phyloP scores from a whole-genome alignment of 495 filamentous ascomycete species.

The Aspergillus leporis region DNA sequence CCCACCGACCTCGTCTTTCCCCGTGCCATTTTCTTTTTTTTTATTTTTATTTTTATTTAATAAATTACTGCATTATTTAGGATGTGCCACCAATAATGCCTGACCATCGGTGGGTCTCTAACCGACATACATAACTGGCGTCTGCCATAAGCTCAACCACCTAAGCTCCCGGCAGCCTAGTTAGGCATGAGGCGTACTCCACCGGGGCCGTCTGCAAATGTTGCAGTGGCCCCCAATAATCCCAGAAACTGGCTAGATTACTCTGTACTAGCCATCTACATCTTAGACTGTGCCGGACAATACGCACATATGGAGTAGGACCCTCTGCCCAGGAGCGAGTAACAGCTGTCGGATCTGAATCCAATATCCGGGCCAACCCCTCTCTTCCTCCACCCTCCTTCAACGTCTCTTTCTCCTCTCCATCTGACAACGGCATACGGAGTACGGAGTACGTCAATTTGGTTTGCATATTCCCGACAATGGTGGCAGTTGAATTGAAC shows the following conservation, averaged over 20 bases:
- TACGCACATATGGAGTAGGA: constrained; percentile 23
- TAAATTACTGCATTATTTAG: constrained; percentile 21
- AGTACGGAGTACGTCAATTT: constrained; percentile 16
- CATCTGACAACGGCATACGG: constrained; percentile 7
- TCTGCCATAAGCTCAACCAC: constrained; percentile 28
- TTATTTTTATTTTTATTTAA: constrained; percentile 16
- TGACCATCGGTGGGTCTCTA: constrained; percentile 21
- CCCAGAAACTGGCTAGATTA: constrained; percentile 12
- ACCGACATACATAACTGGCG: constrained; percentile 27
- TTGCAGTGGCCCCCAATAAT: constrained; percentile 21
- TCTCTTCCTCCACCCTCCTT: constrained; percentile 12
- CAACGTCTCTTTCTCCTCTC: constrained; percentile 1
- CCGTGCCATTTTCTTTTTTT: constrained; percentile 26
- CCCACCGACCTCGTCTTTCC: constrained; percentile 24
- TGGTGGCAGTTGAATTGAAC: constrained; percentile 11
- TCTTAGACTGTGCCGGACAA: constrained; percentile 18
- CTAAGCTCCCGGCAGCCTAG: constrained; percentile 31
- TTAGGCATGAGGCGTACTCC: constrained; percentile 28
- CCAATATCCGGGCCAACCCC: constrained; percentile 10
- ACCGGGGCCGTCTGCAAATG: constrained; percentile 22
- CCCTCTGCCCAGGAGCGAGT: constrained; percentile 14
- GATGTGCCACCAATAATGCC: constrained; percentile 24
- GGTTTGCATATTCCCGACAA: constrained; percentile 26
- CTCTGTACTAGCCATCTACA: constrained; percentile 11
- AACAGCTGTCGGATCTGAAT: constrained; percentile 12